phyloP scores from a whole-genome alignment of 73 alveolate genomes.

The Urostyla sp. region DNA sequence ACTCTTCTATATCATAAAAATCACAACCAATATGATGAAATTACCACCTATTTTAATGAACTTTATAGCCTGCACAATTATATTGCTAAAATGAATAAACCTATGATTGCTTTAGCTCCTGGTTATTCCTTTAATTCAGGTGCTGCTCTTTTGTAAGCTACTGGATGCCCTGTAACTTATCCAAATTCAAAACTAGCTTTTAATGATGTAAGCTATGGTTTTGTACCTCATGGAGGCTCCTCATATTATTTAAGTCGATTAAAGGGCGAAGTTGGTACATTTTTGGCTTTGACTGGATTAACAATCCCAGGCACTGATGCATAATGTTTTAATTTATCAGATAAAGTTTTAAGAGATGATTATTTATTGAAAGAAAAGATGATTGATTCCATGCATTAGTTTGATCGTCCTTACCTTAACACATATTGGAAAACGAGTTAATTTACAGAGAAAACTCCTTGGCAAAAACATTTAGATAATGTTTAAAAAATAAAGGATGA shows the following conservation, averaged over 20 bases:
- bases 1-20: constrained; percentile 32
- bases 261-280: constrained; percentile 75
- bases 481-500: too few relatives aligned
- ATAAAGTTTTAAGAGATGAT: too few relatives aligned
- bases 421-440: too few relatives aligned
- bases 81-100: constrained; percentile 59
- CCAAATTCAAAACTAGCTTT: constrained; percentile 31
- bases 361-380: too few relatives aligned
- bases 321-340: not conserved
- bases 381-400: too few relatives aligned
- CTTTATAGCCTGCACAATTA: constrained; percentile 7
- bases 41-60: constrained; percentile 28
- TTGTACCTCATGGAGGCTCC: constrained; percentile 74
- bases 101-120: constrained; percentile 39
- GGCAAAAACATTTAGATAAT: too few relatives aligned
- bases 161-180: constrained; percentile 46
- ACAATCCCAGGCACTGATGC: constrained; percentile 68
- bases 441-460: too few relatives aligned
- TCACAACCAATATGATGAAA: constrained; percentile 9
- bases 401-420: too few relatives aligned
- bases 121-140: constrained; percentile 65
- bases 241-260: constrained; percentile 68
- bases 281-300: constrained; percentile 68
- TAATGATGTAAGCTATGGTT: constrained; percentile 64
- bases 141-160: constrained; percentile 45